Percentiles rank a stretch among this genome's conserved stretches.
phyloP scores from a whole-genome alignment of 2,329 filamentous ascomycete species.

The Pseudocercospora pini-densiflorae region DNA sequence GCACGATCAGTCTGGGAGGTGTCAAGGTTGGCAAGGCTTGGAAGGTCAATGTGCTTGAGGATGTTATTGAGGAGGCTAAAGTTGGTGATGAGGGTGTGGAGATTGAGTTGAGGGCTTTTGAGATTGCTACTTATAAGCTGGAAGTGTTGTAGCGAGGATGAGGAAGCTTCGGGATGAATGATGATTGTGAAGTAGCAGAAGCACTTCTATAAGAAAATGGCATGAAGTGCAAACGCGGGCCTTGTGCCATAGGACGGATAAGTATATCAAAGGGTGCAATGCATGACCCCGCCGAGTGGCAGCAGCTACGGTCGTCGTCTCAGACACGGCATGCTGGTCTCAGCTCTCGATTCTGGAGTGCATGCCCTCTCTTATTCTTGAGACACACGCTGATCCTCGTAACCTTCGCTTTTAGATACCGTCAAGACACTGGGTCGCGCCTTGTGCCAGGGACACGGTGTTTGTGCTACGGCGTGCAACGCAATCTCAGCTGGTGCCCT shows the following conservation, averaged over 20 bases:
- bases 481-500: background rate
- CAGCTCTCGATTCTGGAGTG: no score
- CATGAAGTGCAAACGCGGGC: background rate
- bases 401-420: no score
- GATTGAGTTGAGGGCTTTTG: constrained; percentile 45
- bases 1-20: constrained; percentile 66
- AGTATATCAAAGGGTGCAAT: no score
- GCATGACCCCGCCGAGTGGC: no score
- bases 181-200: background rate
- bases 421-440: background rate
- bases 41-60: constrained; percentile 88
- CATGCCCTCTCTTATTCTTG: no score
- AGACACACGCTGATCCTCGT: no score
- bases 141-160: constrained; percentile 29
- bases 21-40: constrained; percentile 75
- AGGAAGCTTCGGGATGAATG: background rate
- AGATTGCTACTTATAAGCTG: constrained; percentile 45
- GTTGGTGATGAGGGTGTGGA: constrained; percentile 48
- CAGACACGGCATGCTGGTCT: no score
- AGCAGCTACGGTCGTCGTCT: no score
- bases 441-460: background rate
- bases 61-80: constrained; percentile 72
- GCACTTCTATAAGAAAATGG: background rate
- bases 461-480: background rate
- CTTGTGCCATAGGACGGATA: no score